These are phyloP conservation scores for Sphagnum magellanicum DNA, from an alignment of 228 moss, liverwort and hornwort genomes.

Conservation along the genomic window DNA sequence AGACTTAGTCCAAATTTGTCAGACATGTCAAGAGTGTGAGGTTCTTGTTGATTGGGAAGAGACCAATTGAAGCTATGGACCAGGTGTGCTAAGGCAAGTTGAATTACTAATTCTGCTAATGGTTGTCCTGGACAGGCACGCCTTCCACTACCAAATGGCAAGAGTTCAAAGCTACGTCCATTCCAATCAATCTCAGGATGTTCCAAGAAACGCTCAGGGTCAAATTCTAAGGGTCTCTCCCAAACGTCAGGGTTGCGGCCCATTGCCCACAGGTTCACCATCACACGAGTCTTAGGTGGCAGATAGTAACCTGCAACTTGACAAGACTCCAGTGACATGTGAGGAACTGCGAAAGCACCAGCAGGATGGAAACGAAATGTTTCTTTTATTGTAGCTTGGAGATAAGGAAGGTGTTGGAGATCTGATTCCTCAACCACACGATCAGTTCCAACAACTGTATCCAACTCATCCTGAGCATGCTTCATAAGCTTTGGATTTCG, in stretches of 20 bases:
- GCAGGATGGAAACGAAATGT: slow-evolving; percentile 25
- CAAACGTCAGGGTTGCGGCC: slow-evolving; percentile 6
- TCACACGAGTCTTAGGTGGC: slow-evolving; percentile 29
- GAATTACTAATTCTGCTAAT: slow-evolving; percentile 32
- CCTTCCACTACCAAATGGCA: slow-evolving; percentile 26
- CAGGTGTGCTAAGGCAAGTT: slow-evolving; percentile 17
- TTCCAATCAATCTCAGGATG: slow-evolving; percentile 11
- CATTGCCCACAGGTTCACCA: slow-evolving; percentile 25
- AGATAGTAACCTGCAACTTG: slow-evolving; percentile 19
- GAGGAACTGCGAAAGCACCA: slow-evolving; percentile 19
- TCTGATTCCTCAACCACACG: slow-evolving; percentile 34
- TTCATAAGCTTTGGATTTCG: slow-evolving; percentile 21
- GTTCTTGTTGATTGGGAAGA: slow-evolving; percentile 7
- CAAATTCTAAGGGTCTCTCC: slow-evolving; percentile 7
- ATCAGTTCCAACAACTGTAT: slow-evolving; percentile 24
- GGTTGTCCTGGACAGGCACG: slow-evolving; percentile 32
- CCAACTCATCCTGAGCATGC: slow-evolving; percentile 33
- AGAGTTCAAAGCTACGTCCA: slow-evolving; percentile 18
- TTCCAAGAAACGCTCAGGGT: slow-evolving; percentile 24
- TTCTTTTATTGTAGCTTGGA: slow-evolving; percentile 38
- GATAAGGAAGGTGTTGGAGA: slow-evolving; percentile 12
- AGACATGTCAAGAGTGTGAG: slow-evolving; percentile 19
- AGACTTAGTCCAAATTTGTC: slow-evolving; percentile 9
- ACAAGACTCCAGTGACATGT: slow-evolving; percentile 25
- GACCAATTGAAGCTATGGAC: slow-evolving; percentile 35